Conservation (phyloP, 306 rosid species). For the Medicago arabica region DNA sequence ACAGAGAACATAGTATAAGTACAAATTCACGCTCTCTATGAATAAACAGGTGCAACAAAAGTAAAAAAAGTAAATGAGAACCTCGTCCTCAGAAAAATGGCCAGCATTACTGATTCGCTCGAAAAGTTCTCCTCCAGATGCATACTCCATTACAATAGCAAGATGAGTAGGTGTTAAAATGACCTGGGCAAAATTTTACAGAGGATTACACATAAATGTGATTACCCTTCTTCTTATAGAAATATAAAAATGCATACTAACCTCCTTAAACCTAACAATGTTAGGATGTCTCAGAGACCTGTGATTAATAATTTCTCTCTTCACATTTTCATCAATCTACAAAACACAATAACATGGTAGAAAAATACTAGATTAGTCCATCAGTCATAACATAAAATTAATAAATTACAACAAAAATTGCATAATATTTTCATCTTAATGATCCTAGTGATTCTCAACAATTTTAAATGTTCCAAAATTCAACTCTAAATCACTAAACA, state of each 20-base stretch:
- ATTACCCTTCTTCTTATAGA: not conserved
- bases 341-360: constrained; percentile 38
- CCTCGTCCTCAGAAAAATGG: constrained; percentile 90
- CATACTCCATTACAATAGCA: constrained; percentile 96
- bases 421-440: constrained; percentile 1
- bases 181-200: constrained; percentile 51
- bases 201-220: not conserved
- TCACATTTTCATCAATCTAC: constrained; percentile 97
- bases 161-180: constrained; percentile 92
- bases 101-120: constrained; percentile 78
- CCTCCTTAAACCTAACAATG: constrained; percentile 96
- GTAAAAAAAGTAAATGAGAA: constrained; percentile 37
- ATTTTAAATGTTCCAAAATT: not conserved
- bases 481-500: not conserved
- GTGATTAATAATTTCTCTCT: constrained; percentile 93
- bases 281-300: constrained; percentile 96
- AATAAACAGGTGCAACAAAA: not conserved
- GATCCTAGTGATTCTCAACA: constrained; percentile 6
- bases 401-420: not conserved
- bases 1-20: constrained; percentile 13
- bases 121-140: constrained; percentile 94
- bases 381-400: not conserved
- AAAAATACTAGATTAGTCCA: not conserved
- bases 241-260: constrained; percentile 41
- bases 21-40: not conserved